Conservation (phyloP, 2,329 filamentous ascomycete species). For the Septoria petroselini region DNA sequence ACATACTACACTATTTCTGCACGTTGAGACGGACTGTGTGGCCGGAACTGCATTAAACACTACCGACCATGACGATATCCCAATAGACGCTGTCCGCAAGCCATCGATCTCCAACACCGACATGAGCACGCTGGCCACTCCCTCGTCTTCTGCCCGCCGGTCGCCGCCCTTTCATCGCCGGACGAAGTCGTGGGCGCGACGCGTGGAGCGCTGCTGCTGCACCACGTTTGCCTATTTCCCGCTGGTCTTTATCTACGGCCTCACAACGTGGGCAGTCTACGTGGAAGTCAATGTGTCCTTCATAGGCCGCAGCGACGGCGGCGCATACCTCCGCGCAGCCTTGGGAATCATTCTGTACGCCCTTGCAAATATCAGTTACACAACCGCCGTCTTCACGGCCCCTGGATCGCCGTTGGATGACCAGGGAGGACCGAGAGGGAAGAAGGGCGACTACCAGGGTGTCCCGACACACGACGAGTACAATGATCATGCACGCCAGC, state of each 20-base stretch:
- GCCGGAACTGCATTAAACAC: too few relatives aligned
- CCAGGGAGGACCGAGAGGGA: constrained; percentile 12
- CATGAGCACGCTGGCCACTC: constrained; percentile 31
- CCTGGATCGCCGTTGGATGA: constrained; percentile 64
- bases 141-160: constrained; percentile 16
- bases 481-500: constrained; percentile 35
- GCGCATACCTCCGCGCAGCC: constrained; percentile 42
- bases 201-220: constrained; percentile 82
- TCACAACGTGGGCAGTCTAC: constrained; percentile 94
- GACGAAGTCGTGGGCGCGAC: constrained; percentile 57
- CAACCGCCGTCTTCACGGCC: constrained; percentile 85
- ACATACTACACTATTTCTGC: too few relatives aligned
- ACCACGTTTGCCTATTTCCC: constrained; percentile 41
- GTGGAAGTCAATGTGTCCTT: constrained; percentile 65
- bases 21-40: too few relatives aligned
- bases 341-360: constrained; percentile 69
- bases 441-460: constrained; percentile 62
- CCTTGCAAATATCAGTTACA: constrained; percentile 85
- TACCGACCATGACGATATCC: background rate
- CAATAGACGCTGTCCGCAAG: constrained; percentile 4
- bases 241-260: constrained; percentile 32
- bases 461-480: constrained; percentile 69
- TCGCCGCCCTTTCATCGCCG: constrained; percentile 37
- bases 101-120: constrained; percentile 27
- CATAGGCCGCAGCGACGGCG: constrained; percentile 18